These are phyloP conservation scores for Naegleria gruberi DNA, from an alignment of 208 protist species.

Conservation along the genomic window DNA sequence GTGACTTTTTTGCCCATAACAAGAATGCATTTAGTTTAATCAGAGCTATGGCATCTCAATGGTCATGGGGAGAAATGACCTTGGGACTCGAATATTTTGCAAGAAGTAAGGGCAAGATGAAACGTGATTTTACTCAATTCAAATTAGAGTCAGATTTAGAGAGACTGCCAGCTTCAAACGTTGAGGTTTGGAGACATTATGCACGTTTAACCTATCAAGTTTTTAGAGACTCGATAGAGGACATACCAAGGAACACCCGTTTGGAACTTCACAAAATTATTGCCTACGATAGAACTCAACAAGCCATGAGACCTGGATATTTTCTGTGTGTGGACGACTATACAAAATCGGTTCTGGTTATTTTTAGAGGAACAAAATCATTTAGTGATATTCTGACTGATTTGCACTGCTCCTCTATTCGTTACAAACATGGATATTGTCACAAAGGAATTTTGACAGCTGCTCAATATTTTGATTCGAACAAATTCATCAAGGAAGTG, in stretches of 20 bases:
- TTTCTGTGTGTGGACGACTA: neutral
- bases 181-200: constrained; percentile 2
- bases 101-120: neutral
- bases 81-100: constrained; percentile 2
- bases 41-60: neutral
- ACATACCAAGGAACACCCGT: neutral
- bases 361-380: constrained; percentile 2
- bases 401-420: neutral
- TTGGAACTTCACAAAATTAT: neutral
- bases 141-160: neutral
- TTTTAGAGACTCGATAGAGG: neutral
- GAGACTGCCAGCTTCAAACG: neutral
- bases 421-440: constrained; percentile 13
- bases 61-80: constrained; percentile 22
- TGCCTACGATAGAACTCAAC: neutral
- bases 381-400: constrained; percentile 2
- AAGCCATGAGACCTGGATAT: constrained; percentile 14
- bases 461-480: neutral
- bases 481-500: neutral
- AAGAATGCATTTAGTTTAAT: constrained; percentile 19
- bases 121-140: neutral
- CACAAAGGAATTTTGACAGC: constrained; percentile 3
- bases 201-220: neutral
- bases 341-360: neutral
- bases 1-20: neutral